Conservation (phyloP, 345 rosid species). For the Zanthoxylum bungeanum region DNA sequence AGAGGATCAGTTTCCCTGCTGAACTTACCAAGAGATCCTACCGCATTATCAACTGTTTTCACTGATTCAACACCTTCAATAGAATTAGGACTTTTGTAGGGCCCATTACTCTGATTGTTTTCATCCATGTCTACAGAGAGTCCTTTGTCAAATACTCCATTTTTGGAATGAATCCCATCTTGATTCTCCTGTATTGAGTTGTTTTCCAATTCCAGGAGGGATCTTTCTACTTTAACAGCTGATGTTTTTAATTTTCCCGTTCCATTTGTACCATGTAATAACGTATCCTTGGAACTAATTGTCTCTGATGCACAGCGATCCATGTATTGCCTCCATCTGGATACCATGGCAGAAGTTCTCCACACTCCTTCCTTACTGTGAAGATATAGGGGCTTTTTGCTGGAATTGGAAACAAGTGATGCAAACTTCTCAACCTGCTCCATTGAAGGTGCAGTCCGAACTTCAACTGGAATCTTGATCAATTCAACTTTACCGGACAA, state of each 20-base stretch:
- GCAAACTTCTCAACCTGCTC: constrained; percentile 95
- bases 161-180: constrained; percentile 27
- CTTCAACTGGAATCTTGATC: constrained; percentile 78
- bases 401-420: constrained; percentile 61
- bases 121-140: constrained; percentile 22
- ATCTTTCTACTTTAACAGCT: constrained; percentile 26
- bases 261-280: constrained; percentile 18
- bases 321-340: constrained; percentile 95
- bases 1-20: constrained; percentile 58
- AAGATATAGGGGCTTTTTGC: constrained; percentile 79
- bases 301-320: constrained; percentile 39
- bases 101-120: constrained; percentile 26
- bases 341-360: constrained; percentile 89
- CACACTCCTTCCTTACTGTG: constrained; percentile 92
- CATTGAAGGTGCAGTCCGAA: constrained; percentile 74
- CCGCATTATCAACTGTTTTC: constrained; percentile 25
- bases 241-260: constrained; percentile 18
- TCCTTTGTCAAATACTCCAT: constrained; percentile 30
- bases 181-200: constrained; percentile 25
- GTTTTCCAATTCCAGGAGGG: constrained; percentile 32
- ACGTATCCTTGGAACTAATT: constrained; percentile 15
- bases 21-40: constrained; percentile 31
- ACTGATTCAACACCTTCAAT: constrained; percentile 26
- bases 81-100: constrained; percentile 25
- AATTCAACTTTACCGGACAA: constrained; percentile 53